These are phyloP conservation scores for Echria macrotheca DNA, from an alignment of 495 filamentous ascomycete genomes.

Conservation along the genomic window DNA sequence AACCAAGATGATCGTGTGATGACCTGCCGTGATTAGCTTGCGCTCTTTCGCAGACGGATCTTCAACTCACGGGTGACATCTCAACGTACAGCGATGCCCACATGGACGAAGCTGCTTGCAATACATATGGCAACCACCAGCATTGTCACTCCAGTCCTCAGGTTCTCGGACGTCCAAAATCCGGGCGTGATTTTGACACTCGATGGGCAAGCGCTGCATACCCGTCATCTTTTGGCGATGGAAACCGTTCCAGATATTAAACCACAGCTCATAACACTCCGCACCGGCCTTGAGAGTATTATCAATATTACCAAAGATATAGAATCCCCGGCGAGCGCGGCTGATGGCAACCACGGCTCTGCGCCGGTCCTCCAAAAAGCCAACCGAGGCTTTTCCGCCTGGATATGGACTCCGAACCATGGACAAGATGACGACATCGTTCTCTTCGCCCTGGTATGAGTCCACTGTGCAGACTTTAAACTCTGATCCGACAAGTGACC, in stretches of 20 bases:
- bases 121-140: conserved; percentile 52
- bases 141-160: conserved; percentile 47
- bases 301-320: conserved; percentile 75
- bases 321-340: conserved; percentile 78
- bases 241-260: conserved; percentile 30
- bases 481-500: conserved; percentile 40
- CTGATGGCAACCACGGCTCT: conserved; percentile 85
- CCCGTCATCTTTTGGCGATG: conserved; percentile 21
- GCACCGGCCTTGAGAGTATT: conserved; percentile 39
- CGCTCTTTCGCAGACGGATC: too few relatives aligned
- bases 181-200: conserved; percentile 35
- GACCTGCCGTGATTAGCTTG: too few relatives aligned
- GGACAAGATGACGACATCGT: conserved; percentile 78
- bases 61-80: conserved; percentile 42
- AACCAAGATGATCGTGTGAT: conserved; percentile 57
- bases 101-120: conserved; percentile 44
- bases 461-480: conserved; percentile 82
- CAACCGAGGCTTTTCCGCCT: conserved; percentile 40
- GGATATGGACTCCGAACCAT: conserved; percentile 61
- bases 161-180: conserved; percentile 36
- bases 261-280: conserved; percentile 37
- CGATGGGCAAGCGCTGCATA: conserved; percentile 38
- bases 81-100: conserved; percentile 38
- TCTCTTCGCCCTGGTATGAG: conserved; percentile 93
- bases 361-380: conserved; percentile 70